These are phyloP conservation scores for Penicillium coprophilum DNA, from an alignment of 495 filamentous ascomycete species.

Conservation along the genomic window DNA sequence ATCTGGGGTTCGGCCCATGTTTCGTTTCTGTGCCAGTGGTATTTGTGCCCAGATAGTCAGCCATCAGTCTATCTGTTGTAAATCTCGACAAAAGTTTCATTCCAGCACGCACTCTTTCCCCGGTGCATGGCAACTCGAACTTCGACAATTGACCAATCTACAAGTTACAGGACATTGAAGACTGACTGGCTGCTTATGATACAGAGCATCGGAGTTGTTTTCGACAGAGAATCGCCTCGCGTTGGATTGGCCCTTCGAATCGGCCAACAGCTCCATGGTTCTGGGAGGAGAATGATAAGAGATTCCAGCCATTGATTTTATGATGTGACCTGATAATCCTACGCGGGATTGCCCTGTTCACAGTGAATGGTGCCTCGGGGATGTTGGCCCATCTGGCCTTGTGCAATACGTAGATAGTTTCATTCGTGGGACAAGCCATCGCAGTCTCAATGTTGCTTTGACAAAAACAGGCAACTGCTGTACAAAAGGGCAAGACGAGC, in stretches of 20 bases:
- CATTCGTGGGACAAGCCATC: conserved; percentile 11
- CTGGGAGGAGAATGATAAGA: background rate
- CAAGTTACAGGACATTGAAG: background rate
- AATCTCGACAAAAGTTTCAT: conserved; percentile 5
- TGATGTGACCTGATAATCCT: conserved; percentile 7
- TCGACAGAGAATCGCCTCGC: background rate
- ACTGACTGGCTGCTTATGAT: background rate
- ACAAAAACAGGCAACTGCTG: conserved; percentile 3
- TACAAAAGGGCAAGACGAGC: conserved; percentile 3
- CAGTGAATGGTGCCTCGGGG: conserved; percentile 1
- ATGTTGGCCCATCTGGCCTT: conserved; percentile 18
- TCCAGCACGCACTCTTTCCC: background rate
- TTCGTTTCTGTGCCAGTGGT: conserved; percentile 6
- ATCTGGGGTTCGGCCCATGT: background rate
- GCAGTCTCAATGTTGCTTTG: conserved; percentile 13
- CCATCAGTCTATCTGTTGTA: conserved; percentile 18
- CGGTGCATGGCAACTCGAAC: background rate
- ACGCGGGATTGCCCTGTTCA: conserved; percentile 1
- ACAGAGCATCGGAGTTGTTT: background rate
- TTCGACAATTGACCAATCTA: background rate
- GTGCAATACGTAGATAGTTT: conserved; percentile 34
- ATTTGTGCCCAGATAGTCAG: conserved; percentile 2
- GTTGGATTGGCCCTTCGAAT: background rate
- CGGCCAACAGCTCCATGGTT: background rate
- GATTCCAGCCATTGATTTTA: background rate